These are phyloP conservation scores for Conticribra guillardii DNA, from an alignment of 108 stramenopile genomes.

Conservation along the genomic window DNA sequence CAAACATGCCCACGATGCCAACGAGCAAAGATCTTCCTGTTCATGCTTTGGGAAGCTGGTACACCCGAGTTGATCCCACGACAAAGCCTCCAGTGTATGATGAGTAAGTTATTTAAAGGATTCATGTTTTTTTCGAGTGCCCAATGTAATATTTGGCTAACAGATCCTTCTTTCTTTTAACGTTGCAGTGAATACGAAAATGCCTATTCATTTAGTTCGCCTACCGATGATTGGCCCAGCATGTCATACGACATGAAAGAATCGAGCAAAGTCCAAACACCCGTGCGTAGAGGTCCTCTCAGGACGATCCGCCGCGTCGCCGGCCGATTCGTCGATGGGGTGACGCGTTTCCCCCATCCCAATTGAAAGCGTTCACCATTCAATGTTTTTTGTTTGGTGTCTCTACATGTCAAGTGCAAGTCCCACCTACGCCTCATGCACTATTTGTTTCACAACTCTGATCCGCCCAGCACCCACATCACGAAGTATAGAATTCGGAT, in stretches of 20 bases:
- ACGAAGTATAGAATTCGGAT: too few relatives aligned
- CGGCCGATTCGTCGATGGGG: constrained; percentile 21
- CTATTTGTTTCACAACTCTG: too few relatives aligned
- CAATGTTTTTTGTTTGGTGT: too few relatives aligned
- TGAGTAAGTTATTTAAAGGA: constrained; percentile 35
- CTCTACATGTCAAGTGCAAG: too few relatives aligned
- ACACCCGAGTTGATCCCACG: constrained; percentile 46
- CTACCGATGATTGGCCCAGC: constrained; percentile 56
- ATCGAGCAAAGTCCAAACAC: constrained; percentile 5
- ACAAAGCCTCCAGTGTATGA: constrained; percentile 55
- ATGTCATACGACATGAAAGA: constrained; percentile 16
- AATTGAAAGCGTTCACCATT: too few relatives aligned
- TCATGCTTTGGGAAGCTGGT: constrained; percentile 50
- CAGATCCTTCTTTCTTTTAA: not conserved
- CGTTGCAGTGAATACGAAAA: constrained; percentile 34
- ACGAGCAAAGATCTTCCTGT: constrained; percentile 45
- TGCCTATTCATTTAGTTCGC: constrained; percentile 46
- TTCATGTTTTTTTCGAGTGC: constrained; percentile 4
- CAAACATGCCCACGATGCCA: constrained; percentile 31
- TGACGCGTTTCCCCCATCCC: constrained; percentile 17
- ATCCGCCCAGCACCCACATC: too few relatives aligned
- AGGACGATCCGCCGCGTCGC: constrained; percentile 45
- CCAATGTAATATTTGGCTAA: not conserved
- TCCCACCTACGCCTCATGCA: too few relatives aligned
- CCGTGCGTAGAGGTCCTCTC: constrained; percentile 43